These are phyloP conservation scores for Nicotiana noctiflora DNA, from an alignment of 257 asterid species.

Conservation along the genomic window DNA sequence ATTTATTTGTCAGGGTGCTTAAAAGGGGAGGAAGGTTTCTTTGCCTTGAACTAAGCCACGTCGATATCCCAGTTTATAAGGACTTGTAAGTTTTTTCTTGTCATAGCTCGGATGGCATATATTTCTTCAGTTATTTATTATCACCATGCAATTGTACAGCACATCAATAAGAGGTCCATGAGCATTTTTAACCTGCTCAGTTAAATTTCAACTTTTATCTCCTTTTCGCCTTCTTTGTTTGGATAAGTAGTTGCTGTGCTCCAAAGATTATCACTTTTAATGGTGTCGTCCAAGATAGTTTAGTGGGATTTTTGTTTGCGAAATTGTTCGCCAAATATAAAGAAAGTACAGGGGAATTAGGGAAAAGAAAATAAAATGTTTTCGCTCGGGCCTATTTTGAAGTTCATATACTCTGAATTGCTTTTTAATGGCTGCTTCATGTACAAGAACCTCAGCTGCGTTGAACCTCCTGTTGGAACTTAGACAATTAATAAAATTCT, in stretches of 20 bases:
- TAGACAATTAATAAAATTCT: neutral
- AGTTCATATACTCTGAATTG: neutral
- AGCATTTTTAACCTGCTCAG: neutral
- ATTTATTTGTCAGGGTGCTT: constrained; percentile 60
- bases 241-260: neutral
- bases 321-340: neutral
- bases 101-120: neutral
- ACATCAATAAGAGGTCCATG: neutral
- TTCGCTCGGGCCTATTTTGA: neutral
- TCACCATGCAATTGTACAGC: neutral
- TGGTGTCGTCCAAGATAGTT: neutral
- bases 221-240: neutral
- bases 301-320: constrained; percentile 3
- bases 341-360: neutral
- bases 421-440: neutral
- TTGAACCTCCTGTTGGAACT: neutral
- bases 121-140: neutral
- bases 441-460: neutral
- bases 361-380: neutral
- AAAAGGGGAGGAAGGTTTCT: constrained; percentile 93
- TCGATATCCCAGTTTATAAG: constrained; percentile 65
- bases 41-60: constrained; percentile 94
- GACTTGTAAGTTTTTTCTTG: constrained; percentile 54
- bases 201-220: neutral
- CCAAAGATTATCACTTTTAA: neutral